Evolutionary conservation across 345 rosid species (phyloP).

Genomic region (Sonneratia caseolaris): DNA sequence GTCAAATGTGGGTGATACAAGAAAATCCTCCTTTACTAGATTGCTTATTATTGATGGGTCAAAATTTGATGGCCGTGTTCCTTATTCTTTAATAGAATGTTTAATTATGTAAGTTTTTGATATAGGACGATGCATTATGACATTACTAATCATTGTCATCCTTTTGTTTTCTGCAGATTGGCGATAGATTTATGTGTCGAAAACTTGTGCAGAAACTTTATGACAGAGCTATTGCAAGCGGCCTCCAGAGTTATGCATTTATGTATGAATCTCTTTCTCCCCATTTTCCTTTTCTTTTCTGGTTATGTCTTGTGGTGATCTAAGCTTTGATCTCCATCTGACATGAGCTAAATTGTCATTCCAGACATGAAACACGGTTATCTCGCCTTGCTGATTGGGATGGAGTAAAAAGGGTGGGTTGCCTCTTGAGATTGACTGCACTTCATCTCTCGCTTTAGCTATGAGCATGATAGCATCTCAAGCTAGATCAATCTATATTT

Average conservation of each 20-base stretch:
- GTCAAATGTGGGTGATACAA: background rate
- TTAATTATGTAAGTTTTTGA: background rate
- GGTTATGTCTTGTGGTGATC: background rate
- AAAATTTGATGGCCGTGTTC: background rate
- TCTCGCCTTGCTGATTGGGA: constrained; percentile 89
- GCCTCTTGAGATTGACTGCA: background rate
- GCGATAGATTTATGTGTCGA: constrained; percentile 74
- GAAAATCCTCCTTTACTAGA: background rate
- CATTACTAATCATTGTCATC: background rate
- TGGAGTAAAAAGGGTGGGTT: constrained; percentile 62
- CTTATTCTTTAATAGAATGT: background rate
- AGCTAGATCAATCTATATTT: background rate
- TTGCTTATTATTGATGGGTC: too few species aligned
- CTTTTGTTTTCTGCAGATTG: constrained; percentile 40
- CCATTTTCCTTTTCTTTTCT: constrained; percentile 4
- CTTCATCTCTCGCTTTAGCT: background rate
- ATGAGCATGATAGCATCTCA: background rate
- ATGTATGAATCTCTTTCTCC: constrained; percentile 33
- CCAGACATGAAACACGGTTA: constrained; percentile 77
- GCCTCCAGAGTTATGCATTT: constrained; percentile 84
- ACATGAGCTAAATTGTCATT: constrained; percentile 12
- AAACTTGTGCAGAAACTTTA: constrained; percentile 59
- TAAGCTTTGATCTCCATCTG: background rate
- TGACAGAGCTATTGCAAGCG: constrained; percentile 70
- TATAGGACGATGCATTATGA: background rate